These are phyloP conservation scores for Yamagishiella unicocca DNA, from an alignment of 139 green algal genomes.

Conservation along the genomic window DNA sequence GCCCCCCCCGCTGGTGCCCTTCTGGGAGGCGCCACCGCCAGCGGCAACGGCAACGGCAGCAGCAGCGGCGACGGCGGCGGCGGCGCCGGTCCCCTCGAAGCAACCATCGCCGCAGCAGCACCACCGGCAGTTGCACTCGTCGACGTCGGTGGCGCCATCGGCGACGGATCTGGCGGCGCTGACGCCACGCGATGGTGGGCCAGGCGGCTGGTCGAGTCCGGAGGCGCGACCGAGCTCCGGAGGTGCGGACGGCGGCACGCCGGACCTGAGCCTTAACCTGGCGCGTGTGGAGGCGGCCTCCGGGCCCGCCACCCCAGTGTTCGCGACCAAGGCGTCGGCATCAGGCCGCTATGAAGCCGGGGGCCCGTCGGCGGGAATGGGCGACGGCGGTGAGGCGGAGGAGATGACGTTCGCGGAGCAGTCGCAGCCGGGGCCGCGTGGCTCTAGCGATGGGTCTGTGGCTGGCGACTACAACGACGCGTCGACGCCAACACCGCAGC, in stretches of 20 bases:
- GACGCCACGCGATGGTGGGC: neutral
- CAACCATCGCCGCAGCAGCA: neutral
- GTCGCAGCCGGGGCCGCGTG: too few relatives aligned
- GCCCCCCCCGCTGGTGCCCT: constrained; percentile 39
- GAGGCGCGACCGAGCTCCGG: neutral
- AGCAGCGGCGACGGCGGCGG: neutral
- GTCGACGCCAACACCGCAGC: too few relatives aligned
- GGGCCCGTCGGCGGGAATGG: neutral
- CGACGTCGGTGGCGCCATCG: neutral
- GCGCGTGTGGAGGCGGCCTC: neutral
- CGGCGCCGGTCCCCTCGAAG: neutral
- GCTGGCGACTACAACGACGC: too few relatives aligned
- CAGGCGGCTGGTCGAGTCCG: neutral
- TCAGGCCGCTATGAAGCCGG: too few relatives aligned
- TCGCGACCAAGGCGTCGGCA: too few relatives aligned
- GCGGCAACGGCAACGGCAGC: neutral
- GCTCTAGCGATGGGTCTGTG: too few relatives aligned
- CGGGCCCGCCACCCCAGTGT: neutral
- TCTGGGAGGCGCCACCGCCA: constrained; percentile 29
- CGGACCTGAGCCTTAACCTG: constrained; percentile 13
- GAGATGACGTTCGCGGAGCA: neutral
- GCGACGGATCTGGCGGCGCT: neutral
- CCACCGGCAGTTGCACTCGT: too few relatives aligned
- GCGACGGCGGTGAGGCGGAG: neutral
- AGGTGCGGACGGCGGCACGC: neutral